Base-by-base conservation (phyloP, 495 filamentous ascomycete species). In the Podospora conica region DNA sequence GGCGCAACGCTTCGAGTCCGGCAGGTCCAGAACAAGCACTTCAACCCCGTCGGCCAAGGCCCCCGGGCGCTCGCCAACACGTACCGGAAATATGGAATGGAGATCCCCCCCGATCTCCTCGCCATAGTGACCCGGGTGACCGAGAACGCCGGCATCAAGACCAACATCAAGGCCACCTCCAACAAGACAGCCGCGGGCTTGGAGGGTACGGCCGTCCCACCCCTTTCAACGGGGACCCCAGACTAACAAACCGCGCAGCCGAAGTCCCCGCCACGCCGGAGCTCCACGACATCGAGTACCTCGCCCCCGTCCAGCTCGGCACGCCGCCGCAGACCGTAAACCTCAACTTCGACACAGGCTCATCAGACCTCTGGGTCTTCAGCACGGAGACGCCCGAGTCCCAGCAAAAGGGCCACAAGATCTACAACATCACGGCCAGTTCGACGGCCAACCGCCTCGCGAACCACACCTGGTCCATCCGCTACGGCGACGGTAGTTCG, bases 291-390 rank as follows among this genome's bases (percentile, higher is more conserved):
- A 80, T 84, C 20, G 73, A 84, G 73, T 91, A 90, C 68, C 78
- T 92, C 24, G 85, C 80, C 33, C 79, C 82, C 12, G 86, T 92
- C 23, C 69, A 78, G n/a, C 88, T 92, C 71, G 90, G 90, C 11
- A 89, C 87, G 5, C 90, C 90, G 27, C 78, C 82, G 9, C 88
- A 92, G 79, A 86, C 75, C 7, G 68, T 92, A 69, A 87, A 76
- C 28, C 75, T 92, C 55, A 85, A 91, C 70, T 90, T 91, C 63
- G 90, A 92, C 75, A 91, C 89, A 23, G 90, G 88, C n/a, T 90
- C 87, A 28, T 82, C 86, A 9, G 90, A 91, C 80, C 79, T 92
- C 78, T 91, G 85, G 76, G 88, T 83, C 57, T 77, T 78, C 65
- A 78, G 74, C 76, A 88, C 60, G 75, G 84, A 60, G 65, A 82